phyloP scores from a whole-genome alignment of 208 protist genomes.

The Trypanosoma boissoni region DNA sequence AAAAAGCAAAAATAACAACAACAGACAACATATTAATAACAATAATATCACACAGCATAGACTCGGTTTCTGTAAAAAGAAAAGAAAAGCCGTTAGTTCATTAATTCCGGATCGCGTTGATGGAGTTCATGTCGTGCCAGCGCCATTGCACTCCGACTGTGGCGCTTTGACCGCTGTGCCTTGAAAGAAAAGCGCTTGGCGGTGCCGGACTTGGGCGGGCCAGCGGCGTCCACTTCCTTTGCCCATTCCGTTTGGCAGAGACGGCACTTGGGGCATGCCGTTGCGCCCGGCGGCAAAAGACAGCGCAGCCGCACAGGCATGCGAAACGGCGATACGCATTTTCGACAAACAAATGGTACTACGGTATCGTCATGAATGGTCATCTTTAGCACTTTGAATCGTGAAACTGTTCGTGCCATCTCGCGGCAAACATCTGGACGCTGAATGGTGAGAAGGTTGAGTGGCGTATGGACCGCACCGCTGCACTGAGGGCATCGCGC shows the following conservation, averaged over 20 bases:
- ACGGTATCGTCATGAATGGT: constrained; percentile 54
- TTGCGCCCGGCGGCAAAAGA: constrained; percentile 30
- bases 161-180: constrained; percentile 15
- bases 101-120: constrained; percentile 32
- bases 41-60: no score
- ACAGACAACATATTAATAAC: not conserved
- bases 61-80: no score
- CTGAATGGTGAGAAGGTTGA: constrained; percentile 65
- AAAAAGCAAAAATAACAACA: not conserved
- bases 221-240: constrained; percentile 24
- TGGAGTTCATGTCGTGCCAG: constrained; percentile 38
- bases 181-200: constrained; percentile 12
- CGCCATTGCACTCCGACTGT: constrained; percentile 25
- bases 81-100: constrained; percentile 32
- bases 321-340: constrained; percentile 59
- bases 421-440: constrained; percentile 73
- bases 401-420: constrained; percentile 45
- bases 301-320: constrained; percentile 69
- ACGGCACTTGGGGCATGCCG: constrained; percentile 77
- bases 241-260: constrained; percentile 24
- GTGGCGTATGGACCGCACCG: constrained; percentile 32
- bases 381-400: constrained; percentile 36
- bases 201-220: not conserved
- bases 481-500: constrained; percentile 73
- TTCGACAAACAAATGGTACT: constrained; percentile 73